Base-by-base conservation (phyloP, 345 rosid species). In the Lepidium sativum region DNA sequence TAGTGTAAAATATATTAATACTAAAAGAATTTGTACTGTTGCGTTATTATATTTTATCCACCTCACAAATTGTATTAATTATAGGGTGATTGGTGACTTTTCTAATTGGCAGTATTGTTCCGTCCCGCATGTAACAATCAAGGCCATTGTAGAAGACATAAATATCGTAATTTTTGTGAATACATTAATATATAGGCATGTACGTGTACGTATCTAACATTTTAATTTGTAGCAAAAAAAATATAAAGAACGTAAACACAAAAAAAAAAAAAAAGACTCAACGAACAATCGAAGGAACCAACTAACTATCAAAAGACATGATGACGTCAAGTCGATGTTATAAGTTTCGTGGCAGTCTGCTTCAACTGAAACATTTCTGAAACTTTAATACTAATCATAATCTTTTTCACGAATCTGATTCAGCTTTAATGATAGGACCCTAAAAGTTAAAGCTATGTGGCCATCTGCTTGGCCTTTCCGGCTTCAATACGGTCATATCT, bases 271-370 rank as follows among this genome's bases (percentile, higher is more conserved):
- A 20, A 54, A 38, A 20, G 2, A 5, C 68, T 42, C 67, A 69
- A 60, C 67, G 32, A 61, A 70, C 41, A 53, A 34, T 53, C 74
- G 56, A 70, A 53, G 49, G 32, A 61, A 60, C 68, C 68, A 69
- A 70, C 74, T 37, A 70, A 70, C 74, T 62, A 62, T 62, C 74
- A 62, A 54, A 43, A 54, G 10, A 5, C 35, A 34, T 6, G 67
- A 47, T n/a, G 44, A 37, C 37, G 56, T 14, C 21, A 6, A 37
- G 17, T 39, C 29, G 44, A 12, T 12, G 7, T 35, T n/a, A 44
- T 40, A 29, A 39, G 42, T 39, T 59, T 14, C 21, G 40, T 34
- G 8, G 38, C 32, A 52, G 55, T 43, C 29, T 25, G 68, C 40
- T 69, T 61, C 74, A 52, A 27, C 48, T 41, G 68, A 70, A 53